Evolutionary conservation across 2,329 filamentous ascomycete species (phyloP), one percentile per base, ranked within the genome.

Genomic region (Microdochium nivale): DNA sequence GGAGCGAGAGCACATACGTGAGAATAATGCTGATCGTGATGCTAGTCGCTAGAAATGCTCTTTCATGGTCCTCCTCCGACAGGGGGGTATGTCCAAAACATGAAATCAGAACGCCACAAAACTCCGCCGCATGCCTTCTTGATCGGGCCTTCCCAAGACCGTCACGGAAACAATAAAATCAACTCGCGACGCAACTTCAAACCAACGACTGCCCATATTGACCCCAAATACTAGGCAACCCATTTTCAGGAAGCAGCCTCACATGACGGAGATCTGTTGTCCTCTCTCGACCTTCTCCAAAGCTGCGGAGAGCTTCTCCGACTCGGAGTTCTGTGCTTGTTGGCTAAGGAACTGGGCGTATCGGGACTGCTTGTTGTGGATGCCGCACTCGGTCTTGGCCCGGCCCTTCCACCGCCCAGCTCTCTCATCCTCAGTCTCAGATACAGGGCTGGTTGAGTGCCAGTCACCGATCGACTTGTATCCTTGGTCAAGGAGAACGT

Each of bases 401-500:
- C 90, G 87, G 55, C 94, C 94, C 80, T 96, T 96, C 94, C 94
- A 99, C 60, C 94, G 86, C 53, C 94, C 94, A 9, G 94, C 87
- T 49, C 94, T 86, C 81, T 99, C 94, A 63, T 97, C 94, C 72
- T 99, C 94, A 58, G 88, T 88, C 53, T 92, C 90, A 56, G 79
- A 83, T 55, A 97, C 90, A 13, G 94, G 91, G 60, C 83, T 86
- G 3, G 94, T 99, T 49, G 90, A 96, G 78, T 99, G 94, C 89
- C 91, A 97, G 77, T 99, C 94, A 55, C 94, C 94, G 56, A 99
- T 80, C 58, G 90, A 96, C 80, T 97, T 96, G 80, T 99, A 99
- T n/a, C 94, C 94, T 54, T 77, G 79, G 72, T 96, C 89, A 47
- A 99, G 80, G 27, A 99, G 81, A 55, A 80, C 84, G 68, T 99